Conservation (phyloP, 2,329 filamentous ascomycete genomes). For the Stachybotrys chartarum region DNA sequence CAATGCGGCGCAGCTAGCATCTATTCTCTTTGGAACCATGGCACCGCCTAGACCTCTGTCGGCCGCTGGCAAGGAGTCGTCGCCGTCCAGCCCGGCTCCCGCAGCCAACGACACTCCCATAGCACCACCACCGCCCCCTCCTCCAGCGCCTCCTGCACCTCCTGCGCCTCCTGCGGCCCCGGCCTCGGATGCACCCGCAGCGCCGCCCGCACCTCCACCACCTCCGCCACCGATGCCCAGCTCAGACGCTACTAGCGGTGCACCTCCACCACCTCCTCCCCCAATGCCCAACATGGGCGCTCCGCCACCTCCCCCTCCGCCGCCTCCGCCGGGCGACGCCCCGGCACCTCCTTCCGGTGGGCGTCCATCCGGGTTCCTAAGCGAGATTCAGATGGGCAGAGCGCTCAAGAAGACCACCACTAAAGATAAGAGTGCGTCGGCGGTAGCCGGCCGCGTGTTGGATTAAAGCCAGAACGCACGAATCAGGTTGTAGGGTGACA, state of each 20-base stretch:
- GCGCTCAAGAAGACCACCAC: slow-evolving; percentile 81
- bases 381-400: slow-evolving; percentile 75
- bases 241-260: slow-evolving; percentile 14
- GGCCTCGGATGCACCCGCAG: slow-evolving; percentile 13
- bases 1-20: slow-evolving; percentile 85
- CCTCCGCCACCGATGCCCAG: slow-evolving; percentile 25
- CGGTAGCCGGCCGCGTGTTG: slow-evolving; percentile 70
- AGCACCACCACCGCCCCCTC: slow-evolving; percentile 29
- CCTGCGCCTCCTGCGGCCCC: slow-evolving; percentile 18
- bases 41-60: slow-evolving; percentile 83
- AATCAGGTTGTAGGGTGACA: too few species aligned
- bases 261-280: slow-evolving; percentile 36
- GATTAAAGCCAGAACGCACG: slow-evolving; percentile 23
- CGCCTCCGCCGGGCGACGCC: slow-evolving; percentile 35
- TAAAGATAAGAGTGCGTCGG: slow-evolving; percentile 71
- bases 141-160: slow-evolving; percentile 19
- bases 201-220: slow-evolving; percentile 19
- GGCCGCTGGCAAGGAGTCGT: slow-evolving; percentile 65
- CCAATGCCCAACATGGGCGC: slow-evolving; percentile 23
- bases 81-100: slow-evolving; percentile 29
- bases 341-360: slow-evolving; percentile 39
- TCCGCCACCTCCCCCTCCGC: slow-evolving; percentile 33
- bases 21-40: slow-evolving; percentile 95
- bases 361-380: slow-evolving; percentile 60
- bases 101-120: slow-evolving; percentile 32